Evolutionary conservation across 768 basidiomycete genomes (phyloP), one percentile per base, ranked within the genome.

Genomic region (Paxillus ammoniavirescens): DNA sequence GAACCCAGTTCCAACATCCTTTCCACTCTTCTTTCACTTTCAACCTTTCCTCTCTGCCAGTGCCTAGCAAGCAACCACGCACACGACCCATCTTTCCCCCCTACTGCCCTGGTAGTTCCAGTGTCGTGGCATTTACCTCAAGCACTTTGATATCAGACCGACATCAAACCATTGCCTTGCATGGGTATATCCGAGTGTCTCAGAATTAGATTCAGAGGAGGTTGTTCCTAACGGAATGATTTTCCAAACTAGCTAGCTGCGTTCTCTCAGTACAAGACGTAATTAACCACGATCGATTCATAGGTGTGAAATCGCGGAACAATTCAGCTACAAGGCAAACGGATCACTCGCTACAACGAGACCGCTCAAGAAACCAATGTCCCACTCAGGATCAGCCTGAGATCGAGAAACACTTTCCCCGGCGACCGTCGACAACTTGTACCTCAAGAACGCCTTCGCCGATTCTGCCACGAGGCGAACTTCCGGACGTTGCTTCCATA

Each of bases 21-120:
- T 69, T 50, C 2, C 52, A 73, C 49, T 67, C 68, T 5, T 70
- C 70, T 4, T 61, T 65, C 9, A 54, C 65, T 38, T 58, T 53
- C 47, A 68, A 31, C 57, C 65, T 47, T 51, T 10, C 31, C 14
- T 21, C 50, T 30, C n/a, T n/a, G n/a, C 38, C 51, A 15, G 5
- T 8, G 26, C 18, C 47, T 21, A 33, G 46, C 15, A 48, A 46
- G 67, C 67, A 62, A 17, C 60, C 49, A 53, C 63, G 65, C 52
- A 65, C 65, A 15, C 62, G 62, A 9, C 71, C 73, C 2, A 64
- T 60, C n/a, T 70, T 70, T 52, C 67, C 67, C 1, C 54, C 21
- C 21, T 3, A 21, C 21, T 21, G 21, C 21, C 21, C 21, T 21
- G 21, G 21, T 21, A 21, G 21, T 21, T 21, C 21, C 21, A 21